Evolutionary conservation across 2,329 filamentous ascomycete genomes (phyloP), one percentile per base, ranked within the genome.

Genomic region (Fusarium sp.): DNA sequence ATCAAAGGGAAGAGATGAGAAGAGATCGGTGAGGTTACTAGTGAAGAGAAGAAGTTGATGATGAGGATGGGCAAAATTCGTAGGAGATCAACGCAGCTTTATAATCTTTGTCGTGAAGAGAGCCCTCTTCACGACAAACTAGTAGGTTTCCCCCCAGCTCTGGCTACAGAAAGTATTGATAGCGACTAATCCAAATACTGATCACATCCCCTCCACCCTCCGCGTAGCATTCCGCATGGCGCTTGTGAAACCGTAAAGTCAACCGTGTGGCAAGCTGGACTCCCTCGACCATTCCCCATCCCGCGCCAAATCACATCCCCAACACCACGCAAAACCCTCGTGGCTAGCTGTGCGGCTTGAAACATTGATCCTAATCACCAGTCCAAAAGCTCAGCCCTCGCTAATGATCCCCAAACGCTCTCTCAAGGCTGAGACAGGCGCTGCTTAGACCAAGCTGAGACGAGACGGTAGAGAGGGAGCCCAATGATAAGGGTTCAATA

Each of bases 41-140:
- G 41, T 25, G 0, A 14, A 19, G 19, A 46, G 19, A 16, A 46
- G 44, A 46, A 1, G 44, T 0, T 11, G 14, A 16, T 11, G 25
- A 21, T 11, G 44, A 46, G 21, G 25, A 46, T 29, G 25, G 11
- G 0, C 4, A 0, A 8, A 29, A 16, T 4, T 19, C 2, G 15
- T 16, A 2, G 27, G 45, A 29, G 1, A 48, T 29, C 14, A 0
- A 0, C 19, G 19, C 27, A 9, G 10, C 27, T 48, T 48, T 48
- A 29, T 48, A 29, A 0, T 0, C 19, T 16, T 16, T n/a, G n/a
- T n/a, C n/a, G n/a, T n/a, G n/a, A n/a, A n/a, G n/a, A n/a, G n/a
- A n/a, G n/a, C n/a, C n/a, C 1, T 6, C 19, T 12, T n/a, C 19
- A 18, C 15, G 0, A 16, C 7, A 14, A 12, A n/a, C 27, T 29